These are phyloP conservation scores for Paramecium primaurelia DNA, from an alignment of 73 alveolate genomes.

Conservation along the genomic window DNA sequence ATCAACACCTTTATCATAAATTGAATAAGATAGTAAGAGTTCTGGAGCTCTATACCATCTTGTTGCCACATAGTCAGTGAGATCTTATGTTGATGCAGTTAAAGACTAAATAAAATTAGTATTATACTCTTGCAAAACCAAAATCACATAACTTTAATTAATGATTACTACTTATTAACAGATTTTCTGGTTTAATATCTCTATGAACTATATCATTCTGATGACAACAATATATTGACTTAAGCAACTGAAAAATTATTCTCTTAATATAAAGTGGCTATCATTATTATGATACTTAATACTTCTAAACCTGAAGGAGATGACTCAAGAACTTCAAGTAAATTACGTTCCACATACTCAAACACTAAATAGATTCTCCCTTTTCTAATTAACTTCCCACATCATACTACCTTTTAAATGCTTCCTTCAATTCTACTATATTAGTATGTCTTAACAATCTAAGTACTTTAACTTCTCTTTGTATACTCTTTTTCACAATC, in stretches of 20 bases:
- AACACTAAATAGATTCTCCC: slow-evolving; percentile 75
- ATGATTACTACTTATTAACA: slow-evolving; percentile 34
- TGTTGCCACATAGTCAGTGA: slow-evolving; percentile 68
- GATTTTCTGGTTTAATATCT: slow-evolving; percentile 60
- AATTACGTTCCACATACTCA: slow-evolving; percentile 93
- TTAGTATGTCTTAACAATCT: slow-evolving; percentile 82
- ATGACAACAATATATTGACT: slow-evolving; percentile 60
- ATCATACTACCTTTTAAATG: slow-evolving; percentile 65
- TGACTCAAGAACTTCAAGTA: slow-evolving; percentile 92
- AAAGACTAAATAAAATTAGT: background rate
- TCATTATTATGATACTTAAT: background rate
- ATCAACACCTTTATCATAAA: slow-evolving; percentile 40
- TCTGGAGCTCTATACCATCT: slow-evolving; percentile 56
- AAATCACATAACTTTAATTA: slow-evolving; percentile 66
- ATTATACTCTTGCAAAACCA: slow-evolving; percentile 66
- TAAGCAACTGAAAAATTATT: slow-evolving; percentile 53
- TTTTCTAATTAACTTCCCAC: background rate
- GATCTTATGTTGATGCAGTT: slow-evolving; percentile 35
- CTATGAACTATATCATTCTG: slow-evolving; percentile 60
- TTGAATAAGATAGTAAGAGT: background rate
- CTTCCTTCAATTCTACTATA: slow-evolving; percentile 91
- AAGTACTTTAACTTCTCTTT: slow-evolving; percentile 85
- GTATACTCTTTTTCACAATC: slow-evolving; percentile 71
- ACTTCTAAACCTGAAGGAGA: slow-evolving; percentile 91
- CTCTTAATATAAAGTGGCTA: slow-evolving; percentile 26